phyloP scores from a whole-genome alignment of 495 filamentous ascomycete species.

The Lophium mytilinum region DNA sequence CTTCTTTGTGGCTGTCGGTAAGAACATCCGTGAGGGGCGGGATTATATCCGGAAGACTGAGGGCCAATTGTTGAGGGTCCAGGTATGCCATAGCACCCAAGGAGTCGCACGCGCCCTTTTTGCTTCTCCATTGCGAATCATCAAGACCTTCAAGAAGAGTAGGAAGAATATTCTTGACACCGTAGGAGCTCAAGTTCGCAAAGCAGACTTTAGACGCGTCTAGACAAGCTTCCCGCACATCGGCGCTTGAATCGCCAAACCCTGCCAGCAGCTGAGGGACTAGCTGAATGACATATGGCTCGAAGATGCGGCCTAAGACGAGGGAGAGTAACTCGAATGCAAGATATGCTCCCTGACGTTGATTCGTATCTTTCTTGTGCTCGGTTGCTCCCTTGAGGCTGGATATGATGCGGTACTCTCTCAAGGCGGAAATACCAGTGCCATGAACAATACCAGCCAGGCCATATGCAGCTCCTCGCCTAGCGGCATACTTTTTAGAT shows the following conservation, averaged over 20 bases:
- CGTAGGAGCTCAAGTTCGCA: constrained; percentile 83
- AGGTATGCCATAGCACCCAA: constrained; percentile 97
- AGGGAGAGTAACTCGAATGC: constrained; percentile 84
- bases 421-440: constrained; percentile 70
- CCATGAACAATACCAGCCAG: constrained; percentile 84
- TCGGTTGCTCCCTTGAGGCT: constrained; percentile 69
- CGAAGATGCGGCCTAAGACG: constrained; percentile 79
- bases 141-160: constrained; percentile 88
- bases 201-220: constrained; percentile 94
- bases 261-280: constrained; percentile 81
- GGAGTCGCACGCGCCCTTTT: constrained; percentile 93
- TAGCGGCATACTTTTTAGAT: constrained; percentile 79
- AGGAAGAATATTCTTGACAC: constrained; percentile 88
- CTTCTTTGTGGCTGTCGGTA: constrained; percentile 97
- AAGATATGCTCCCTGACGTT: constrained; percentile 80
- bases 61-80: constrained; percentile 85
- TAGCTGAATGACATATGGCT: constrained; percentile 93
- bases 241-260: constrained; percentile 80
- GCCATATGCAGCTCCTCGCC: constrained; percentile 90
- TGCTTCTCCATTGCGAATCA: constrained; percentile 93
- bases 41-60: constrained; percentile 91
- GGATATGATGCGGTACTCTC: constrained; percentile 78
- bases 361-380: constrained; percentile 83
- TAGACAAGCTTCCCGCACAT: constrained; percentile 86
- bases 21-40: constrained; percentile 87